Conservation (phyloP, 202 grass and related monocot genomes). For the Panicum virgatum region DNA sequence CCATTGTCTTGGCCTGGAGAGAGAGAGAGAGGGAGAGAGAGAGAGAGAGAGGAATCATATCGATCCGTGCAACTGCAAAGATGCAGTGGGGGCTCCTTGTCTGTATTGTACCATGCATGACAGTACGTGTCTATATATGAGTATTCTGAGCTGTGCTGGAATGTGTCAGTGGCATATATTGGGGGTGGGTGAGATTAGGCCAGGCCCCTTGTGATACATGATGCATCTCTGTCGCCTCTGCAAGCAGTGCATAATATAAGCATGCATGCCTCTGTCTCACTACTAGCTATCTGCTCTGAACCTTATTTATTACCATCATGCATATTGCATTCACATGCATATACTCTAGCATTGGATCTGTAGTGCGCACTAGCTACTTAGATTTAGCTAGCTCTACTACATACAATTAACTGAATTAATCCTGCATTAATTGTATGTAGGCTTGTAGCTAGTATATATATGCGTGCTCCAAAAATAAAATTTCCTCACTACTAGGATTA, state of each 20-base stretch:
- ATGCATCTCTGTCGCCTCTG: slow-evolving; percentile 1
- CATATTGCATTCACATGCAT: neutral
- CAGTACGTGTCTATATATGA: neutral
- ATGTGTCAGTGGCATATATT: slow-evolving; percentile 27
- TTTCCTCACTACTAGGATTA: neutral
- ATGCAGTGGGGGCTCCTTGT: slow-evolving; percentile 10
- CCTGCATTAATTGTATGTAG: slow-evolving; percentile 1
- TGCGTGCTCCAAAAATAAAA: too few relatives aligned
- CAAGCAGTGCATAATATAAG: neutral
- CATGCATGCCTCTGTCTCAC: neutral
- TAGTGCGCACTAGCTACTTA: too few relatives aligned
- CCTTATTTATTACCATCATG: neutral
- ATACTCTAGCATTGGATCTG: neutral
- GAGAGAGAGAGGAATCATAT: neutral
- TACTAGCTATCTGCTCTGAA: neutral
- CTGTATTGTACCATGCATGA: slow-evolving; percentile 9
- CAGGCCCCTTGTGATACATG: neutral
- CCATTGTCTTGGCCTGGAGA: neutral
- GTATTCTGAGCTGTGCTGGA: slow-evolving; percentile 20
- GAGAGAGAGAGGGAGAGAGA: neutral
- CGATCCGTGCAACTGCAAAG: slow-evolving; percentile 8
- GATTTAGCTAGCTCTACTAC: neutral
- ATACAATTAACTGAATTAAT: neutral
- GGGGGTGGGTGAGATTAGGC: slow-evolving; percentile 8
- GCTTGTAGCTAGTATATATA: neutral